A percentile compares a stretch with the other conserved stretches of the same genome.
Conservation (phyloP, 805 yeast species). For the Lipomyces yamadae region DNA sequence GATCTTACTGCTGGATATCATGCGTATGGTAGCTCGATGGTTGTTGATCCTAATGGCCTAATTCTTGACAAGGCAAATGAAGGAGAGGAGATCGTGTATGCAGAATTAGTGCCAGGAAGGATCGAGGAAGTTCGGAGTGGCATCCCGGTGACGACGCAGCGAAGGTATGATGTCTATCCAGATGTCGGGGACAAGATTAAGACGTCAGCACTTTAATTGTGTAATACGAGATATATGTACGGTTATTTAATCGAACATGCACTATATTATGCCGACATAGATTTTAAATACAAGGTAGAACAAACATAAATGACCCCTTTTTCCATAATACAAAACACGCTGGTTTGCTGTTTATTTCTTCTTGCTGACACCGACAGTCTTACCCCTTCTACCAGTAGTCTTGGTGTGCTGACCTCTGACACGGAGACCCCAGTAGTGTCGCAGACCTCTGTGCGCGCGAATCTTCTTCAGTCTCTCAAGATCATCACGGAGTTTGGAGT, state of each 20-base stretch:
- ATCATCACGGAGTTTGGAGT: constrained; percentile 99
- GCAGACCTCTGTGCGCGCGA: constrained; percentile 99
- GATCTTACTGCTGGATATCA: constrained; percentile 87
- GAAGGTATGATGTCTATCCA: constrained; percentile 69
- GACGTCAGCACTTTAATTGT: constrained; percentile 13
- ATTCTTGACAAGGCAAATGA: constrained; percentile 78
- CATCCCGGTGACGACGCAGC: constrained; percentile 71
- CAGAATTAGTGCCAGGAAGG: constrained; percentile 68
- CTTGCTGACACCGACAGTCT: constrained; percentile 55
- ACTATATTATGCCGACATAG: background rate
- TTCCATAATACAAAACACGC: constrained; percentile 22
- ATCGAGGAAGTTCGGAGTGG: constrained; percentile 63
- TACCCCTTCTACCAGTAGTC: constrained; percentile 98
- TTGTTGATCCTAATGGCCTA: constrained; percentile 92
- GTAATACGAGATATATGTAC: background rate
- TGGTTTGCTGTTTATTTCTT: constrained; percentile 45
- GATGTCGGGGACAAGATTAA: constrained; percentile 47
- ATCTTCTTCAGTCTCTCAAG: constrained; percentile 99
- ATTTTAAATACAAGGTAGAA: constrained; percentile 6
- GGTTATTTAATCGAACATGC: background rate
- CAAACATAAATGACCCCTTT: constrained; percentile 18
- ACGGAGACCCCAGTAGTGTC: constrained; percentile 99
- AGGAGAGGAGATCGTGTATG: constrained; percentile 74
- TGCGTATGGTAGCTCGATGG: constrained; percentile 82
- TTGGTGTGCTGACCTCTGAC: constrained; percentile 99